phyloP scores from a whole-genome alignment of 345 rosid genomes.

The Durio zibethinus region DNA sequence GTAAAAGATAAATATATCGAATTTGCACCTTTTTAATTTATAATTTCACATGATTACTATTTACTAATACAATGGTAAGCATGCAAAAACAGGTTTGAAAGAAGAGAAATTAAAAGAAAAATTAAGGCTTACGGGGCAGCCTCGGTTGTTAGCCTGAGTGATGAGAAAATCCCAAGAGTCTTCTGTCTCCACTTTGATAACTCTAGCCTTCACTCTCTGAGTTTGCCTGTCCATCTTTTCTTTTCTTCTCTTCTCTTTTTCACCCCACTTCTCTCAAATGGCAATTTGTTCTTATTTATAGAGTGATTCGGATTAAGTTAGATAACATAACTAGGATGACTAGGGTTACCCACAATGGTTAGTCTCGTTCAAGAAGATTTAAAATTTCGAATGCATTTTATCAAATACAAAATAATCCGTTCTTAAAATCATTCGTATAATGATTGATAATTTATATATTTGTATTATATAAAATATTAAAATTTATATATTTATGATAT shows the following conservation, averaged over 20 bases:
- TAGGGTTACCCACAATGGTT: neutral
- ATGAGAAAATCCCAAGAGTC: constrained; percentile 37
- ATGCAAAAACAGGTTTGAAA: neutral
- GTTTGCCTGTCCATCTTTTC: constrained; percentile 21
- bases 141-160: constrained; percentile 30
- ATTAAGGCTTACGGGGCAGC: constrained; percentile 29
- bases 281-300: neutral
- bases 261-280: neutral
- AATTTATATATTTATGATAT: no score
- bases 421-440: no score
- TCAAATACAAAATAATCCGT: no score
- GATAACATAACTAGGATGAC: neutral
- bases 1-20: neutral
- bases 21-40: no score
- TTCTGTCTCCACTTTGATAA: constrained; percentile 32
- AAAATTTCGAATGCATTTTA: no score
- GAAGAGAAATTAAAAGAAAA: neutral
- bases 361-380: neutral
- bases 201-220: constrained; percentile 30
- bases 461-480: no score
- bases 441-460: no score
- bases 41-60: no score
- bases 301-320: neutral
- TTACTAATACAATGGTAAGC: neutral
- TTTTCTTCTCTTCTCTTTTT: neutral